These are phyloP conservation scores for Streptanthus diversifolius DNA, from an alignment of 345 rosid species.

Conservation along the genomic window DNA sequence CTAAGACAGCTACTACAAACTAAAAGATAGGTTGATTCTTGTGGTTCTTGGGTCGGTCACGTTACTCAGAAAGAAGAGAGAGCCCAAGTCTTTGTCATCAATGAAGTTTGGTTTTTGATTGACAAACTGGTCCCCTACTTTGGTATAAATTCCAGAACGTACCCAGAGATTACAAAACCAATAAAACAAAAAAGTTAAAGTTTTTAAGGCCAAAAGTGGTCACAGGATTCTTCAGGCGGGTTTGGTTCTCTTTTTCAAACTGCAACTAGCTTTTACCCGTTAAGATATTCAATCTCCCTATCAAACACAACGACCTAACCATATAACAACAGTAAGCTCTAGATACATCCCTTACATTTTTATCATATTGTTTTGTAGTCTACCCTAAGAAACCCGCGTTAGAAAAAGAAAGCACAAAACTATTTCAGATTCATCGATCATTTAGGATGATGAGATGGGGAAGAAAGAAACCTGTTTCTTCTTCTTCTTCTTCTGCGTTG, in stretches of 20 bases:
- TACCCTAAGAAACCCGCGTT: background rate
- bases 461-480: conserved; percentile 40
- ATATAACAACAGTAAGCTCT: conserved; percentile 23
- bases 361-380: conserved; percentile 2
- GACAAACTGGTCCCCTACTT: conserved; percentile 34
- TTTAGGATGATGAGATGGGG: conserved; percentile 62
- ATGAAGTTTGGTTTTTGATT: conserved; percentile 34
- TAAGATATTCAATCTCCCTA: conserved; percentile 26
- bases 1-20: conserved; percentile 25
- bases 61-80: conserved; percentile 21
- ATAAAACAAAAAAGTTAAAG: conserved; percentile 12
- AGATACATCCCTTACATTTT: conserved; percentile 16
- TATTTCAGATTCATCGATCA: background rate
- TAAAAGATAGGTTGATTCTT: conserved; percentile 25
- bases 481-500: conserved; percentile 38
- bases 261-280: conserved; percentile 26
- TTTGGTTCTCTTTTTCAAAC: conserved; percentile 34
- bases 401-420: background rate
- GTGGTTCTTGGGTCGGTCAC: conserved; percentile 34
- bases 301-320: conserved; percentile 32
- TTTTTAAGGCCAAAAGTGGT: conserved; percentile 21
- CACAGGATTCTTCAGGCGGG: conserved; percentile 36
- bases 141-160: conserved; percentile 27
- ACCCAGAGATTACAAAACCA: conserved; percentile 20
- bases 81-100: conserved; percentile 29